Percentiles rank a stretch among this genome's conserved stretches.
phyloP scores from a whole-genome alignment of 176 grass and related monocot genomes.

The Musa itinerans region DNA sequence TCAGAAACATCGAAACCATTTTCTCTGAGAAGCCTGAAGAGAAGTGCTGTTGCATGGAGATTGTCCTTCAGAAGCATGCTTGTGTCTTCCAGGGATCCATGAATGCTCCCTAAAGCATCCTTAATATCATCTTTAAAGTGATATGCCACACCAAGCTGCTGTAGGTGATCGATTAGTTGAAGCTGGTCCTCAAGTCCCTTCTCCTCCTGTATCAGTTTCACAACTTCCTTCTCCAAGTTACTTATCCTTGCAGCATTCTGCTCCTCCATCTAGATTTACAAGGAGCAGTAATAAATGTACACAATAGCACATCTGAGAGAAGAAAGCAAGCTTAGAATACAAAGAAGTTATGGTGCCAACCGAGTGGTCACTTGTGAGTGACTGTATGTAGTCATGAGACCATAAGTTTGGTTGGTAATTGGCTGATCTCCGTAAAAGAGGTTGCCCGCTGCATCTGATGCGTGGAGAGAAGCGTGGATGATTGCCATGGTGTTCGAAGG shows the following conservation, averaged over 20 bases:
- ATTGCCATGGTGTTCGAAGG: too few species aligned
- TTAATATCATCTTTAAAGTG: slow-evolving; percentile 25
- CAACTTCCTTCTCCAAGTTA: background rate
- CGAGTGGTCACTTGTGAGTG: background rate
- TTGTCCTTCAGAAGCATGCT: background rate
- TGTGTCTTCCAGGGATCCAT: background rate
- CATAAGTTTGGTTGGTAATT: slow-evolving; percentile 6
- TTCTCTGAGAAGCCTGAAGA: slow-evolving; percentile 21
- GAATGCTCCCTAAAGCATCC: background rate
- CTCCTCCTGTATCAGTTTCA: slow-evolving; percentile 1
- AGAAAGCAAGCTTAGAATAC: too few species aligned
- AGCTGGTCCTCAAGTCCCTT: slow-evolving; percentile 3
- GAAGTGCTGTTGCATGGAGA: background rate
- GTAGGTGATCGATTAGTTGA: background rate
- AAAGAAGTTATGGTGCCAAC: background rate
- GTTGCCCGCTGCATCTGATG: too few species aligned
- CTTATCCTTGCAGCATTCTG: background rate
- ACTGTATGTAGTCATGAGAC: slow-evolving; percentile 16
- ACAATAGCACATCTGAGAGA: too few species aligned
- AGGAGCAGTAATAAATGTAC: too few species aligned
- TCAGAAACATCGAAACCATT: slow-evolving; percentile 13
- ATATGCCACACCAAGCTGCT: slow-evolving; percentile 22
- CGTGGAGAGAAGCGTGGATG: too few species aligned
- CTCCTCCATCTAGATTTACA: background rate
- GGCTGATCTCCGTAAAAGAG: background rate